phyloP scores from a whole-genome alignment of 257 asterid genomes.

The Paraleonurus japonicus region DNA sequence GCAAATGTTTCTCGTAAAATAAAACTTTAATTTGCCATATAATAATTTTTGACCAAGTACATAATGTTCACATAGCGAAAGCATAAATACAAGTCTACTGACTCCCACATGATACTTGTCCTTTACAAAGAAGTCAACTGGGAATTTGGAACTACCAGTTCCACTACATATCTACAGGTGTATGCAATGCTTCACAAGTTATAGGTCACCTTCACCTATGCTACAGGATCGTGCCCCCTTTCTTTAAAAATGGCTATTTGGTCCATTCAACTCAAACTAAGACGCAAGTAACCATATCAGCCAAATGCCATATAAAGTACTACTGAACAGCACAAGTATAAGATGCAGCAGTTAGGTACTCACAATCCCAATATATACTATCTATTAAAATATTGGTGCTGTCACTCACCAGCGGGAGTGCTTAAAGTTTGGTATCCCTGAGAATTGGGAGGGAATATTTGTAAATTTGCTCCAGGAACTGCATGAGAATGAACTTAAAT shows the following conservation, averaged over 20 bases:
- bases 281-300: conserved; percentile 14
- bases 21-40: background rate
- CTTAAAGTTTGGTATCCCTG: conserved; percentile 75
- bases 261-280: conserved; percentile 8
- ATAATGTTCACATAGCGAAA: background rate
- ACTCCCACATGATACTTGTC: background rate
- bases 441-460: conserved; percentile 73
- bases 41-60: background rate
- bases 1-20: background rate
- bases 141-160: background rate
- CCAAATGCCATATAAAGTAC: background rate
- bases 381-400: conserved; percentile 4
- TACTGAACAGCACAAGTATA: conserved; percentile 10
- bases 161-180: background rate
- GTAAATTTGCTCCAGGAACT: conserved; percentile 83
- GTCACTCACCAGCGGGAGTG: conserved; percentile 47
- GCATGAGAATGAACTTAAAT: conserved; percentile 22
- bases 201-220: background rate
- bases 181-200: background rate
- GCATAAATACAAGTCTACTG: conserved; percentile 1
- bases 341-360: conserved; percentile 19
- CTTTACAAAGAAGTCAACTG: background rate
- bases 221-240: background rate
- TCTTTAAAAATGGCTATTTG: background rate
- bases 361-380: background rate